These are phyloP conservation scores for Saxophila tyrrhenica DNA, from an alignment of 495 filamentous ascomycete species.

Conservation along the genomic window DNA sequence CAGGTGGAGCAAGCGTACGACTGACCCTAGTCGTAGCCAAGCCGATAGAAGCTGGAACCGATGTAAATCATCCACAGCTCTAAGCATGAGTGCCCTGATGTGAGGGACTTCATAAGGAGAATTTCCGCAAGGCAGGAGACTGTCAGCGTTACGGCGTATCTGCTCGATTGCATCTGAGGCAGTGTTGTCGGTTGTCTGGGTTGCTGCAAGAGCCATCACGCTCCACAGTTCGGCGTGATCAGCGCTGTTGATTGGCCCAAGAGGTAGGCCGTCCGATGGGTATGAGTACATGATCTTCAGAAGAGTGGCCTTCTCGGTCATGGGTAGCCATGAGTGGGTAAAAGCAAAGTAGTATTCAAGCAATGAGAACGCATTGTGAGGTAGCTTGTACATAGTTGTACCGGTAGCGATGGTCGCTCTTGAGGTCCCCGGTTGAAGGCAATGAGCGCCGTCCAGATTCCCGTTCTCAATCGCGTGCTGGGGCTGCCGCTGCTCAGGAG, in stretches of 20 bases:
- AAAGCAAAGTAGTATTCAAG: slow-evolving; percentile 63
- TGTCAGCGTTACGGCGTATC: neutral
- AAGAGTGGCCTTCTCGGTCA: slow-evolving; percentile 58
- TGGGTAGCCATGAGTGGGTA: slow-evolving; percentile 63
- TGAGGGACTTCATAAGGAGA: neutral
- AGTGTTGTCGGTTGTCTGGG: slow-evolving; percentile 22
- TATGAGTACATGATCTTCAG: slow-evolving; percentile 43
- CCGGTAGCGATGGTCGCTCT: no score
- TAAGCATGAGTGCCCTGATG: neutral
- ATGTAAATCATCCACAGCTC: neutral
- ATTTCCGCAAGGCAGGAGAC: neutral
- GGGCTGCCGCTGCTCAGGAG: neutral
- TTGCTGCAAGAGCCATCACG: slow-evolving; percentile 44
- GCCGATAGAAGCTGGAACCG: neutral
- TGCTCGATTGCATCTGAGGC: neutral
- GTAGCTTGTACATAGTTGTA: slow-evolving; percentile 33
- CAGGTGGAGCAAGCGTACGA: neutral
- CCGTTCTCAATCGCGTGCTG: neutral
- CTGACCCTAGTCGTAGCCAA: neutral
- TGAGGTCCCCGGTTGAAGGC: no score
- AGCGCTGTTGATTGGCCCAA: slow-evolving; percentile 29
- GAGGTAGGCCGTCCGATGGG: slow-evolving; percentile 25
- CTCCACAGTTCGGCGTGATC: slow-evolving; percentile 57
- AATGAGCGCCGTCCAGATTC: no score
- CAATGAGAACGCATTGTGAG: slow-evolving; percentile 50